phyloP scores from a whole-genome alignment of 345 rosid genomes.

The Aegle marmelos region DNA sequence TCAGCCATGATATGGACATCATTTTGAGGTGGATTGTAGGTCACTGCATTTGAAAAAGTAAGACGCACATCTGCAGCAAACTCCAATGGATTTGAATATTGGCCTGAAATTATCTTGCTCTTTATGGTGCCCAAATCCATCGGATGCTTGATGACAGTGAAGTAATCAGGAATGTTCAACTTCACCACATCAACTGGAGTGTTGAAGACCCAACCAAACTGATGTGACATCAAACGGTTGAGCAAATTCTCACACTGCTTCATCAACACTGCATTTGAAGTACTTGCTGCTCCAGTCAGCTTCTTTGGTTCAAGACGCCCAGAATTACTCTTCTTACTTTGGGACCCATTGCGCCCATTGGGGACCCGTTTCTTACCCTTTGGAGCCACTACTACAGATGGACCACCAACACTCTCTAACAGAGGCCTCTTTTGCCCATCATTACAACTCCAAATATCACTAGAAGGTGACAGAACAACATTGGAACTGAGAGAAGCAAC shows the following conservation, averaged over 20 bases:
- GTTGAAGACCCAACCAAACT: constrained; percentile 61
- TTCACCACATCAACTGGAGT: constrained; percentile 70
- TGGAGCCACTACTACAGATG: constrained; percentile 32
- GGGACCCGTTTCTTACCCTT: constrained; percentile 53
- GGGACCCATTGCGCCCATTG: constrained; percentile 40
- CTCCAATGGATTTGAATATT: constrained; percentile 57
- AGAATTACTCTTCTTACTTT: constrained; percentile 39
- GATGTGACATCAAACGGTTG: constrained; percentile 60
- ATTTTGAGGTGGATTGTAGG: constrained; percentile 84
- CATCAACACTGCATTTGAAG: constrained; percentile 40
- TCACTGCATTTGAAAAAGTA: constrained; percentile 73
- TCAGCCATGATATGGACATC: constrained; percentile 69
- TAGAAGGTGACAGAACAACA: constrained; percentile 43
- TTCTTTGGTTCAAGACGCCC: constrained; percentile 30
- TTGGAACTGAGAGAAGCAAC: constrained; percentile 41
- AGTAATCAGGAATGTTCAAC: constrained; percentile 88
- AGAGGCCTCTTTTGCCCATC: constrained; percentile 61
- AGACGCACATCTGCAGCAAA: constrained; percentile 84
- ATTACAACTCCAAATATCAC: constrained; percentile 61
- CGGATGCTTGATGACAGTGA: constrained; percentile 74
- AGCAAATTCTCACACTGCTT: constrained; percentile 69
- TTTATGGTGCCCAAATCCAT: constrained; percentile 92
- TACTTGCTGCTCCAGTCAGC: constrained; percentile 24
- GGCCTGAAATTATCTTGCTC: constrained; percentile 47
- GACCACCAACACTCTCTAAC: constrained; percentile 28